Evolutionary conservation across 2,329 filamentous ascomycete genomes (phyloP).

Genomic region (Monilinia fructicola): DNA sequence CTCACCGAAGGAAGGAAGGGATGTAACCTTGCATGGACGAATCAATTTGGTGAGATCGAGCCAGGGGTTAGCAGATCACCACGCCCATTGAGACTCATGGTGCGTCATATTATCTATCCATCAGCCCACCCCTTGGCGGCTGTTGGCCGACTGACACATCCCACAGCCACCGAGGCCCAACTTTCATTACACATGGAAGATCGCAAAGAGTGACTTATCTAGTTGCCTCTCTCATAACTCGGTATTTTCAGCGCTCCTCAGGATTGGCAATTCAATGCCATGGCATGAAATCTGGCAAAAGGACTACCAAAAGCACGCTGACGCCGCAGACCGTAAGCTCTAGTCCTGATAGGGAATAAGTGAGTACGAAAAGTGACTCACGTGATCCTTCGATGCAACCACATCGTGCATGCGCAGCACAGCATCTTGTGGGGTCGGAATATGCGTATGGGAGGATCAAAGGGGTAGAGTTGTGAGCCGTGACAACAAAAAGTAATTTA

Average conservation of each 20-base stretch:
- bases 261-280: background rate
- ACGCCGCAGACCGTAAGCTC: background rate
- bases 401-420: too few relatives aligned
- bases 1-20: slow-evolving; percentile 6
- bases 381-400: background rate
- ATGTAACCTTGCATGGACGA: slow-evolving; percentile 14
- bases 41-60: background rate
- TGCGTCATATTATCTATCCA: background rate
- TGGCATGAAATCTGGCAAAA: background rate
- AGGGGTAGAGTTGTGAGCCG: too few relatives aligned
- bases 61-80: background rate
- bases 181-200: too few relatives aligned
- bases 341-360: background rate
- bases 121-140: background rate
- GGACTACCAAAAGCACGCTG: background rate
- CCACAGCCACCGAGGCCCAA: too few relatives aligned
- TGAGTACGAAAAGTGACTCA: background rate
- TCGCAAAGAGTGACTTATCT: too few relatives aligned
- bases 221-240: too few relatives aligned
- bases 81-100: slow-evolving; percentile 8
- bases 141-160: background rate
- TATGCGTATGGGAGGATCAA: background rate
- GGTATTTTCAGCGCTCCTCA: too few relatives aligned
- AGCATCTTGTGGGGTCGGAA: background rate
- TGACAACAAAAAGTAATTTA: too few relatives aligned